These are phyloP conservation scores for Nectriaceae sp. DNA, from an alignment of 2,329 filamentous ascomycete species.

Conservation along the genomic window DNA sequence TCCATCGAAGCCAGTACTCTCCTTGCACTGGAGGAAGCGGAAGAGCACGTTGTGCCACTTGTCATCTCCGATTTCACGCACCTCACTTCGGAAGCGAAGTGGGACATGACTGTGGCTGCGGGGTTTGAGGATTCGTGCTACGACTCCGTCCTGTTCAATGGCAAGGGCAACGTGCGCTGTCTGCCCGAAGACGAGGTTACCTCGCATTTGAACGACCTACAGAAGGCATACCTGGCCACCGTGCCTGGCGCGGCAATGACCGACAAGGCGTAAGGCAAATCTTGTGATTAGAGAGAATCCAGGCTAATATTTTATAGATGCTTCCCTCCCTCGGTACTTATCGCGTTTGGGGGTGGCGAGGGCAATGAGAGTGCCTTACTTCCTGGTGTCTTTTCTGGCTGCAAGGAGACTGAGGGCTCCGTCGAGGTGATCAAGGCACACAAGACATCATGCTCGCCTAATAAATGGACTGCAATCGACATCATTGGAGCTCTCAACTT, in stretches of 20 bases:
- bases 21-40: slow-evolving; percentile 50
- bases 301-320: slow-evolving; percentile 17
- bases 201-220: slow-evolving; percentile 34
- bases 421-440: slow-evolving; percentile 45
- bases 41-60: slow-evolving; percentile 46
- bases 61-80: slow-evolving; percentile 59
- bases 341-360: slow-evolving; percentile 33
- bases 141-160: slow-evolving; percentile 63
- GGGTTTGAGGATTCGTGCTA: slow-evolving; percentile 56
- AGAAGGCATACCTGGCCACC: slow-evolving; percentile 31
- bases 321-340: slow-evolving; percentile 38
- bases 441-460: slow-evolving; percentile 2
- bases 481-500: slow-evolving; percentile 55
- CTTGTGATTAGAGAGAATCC: not conserved
- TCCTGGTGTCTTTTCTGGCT: slow-evolving; percentile 45
- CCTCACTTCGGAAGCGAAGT: slow-evolving; percentile 50
- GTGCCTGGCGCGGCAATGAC: slow-evolving; percentile 38
- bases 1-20: slow-evolving; percentile 35
- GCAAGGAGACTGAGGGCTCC: slow-evolving; percentile 46
- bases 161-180: slow-evolving; percentile 58
- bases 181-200: slow-evolving; percentile 46
- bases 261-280: slow-evolving; percentile 39
- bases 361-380: slow-evolving; percentile 42
- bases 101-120: slow-evolving; percentile 44
- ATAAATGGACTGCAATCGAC: slow-evolving; percentile 54